Evolutionary conservation across 345 rosid genomes (phyloP), one percentile per base, ranked within the genome.

Genomic region (Arabis hirsuta): DNA sequence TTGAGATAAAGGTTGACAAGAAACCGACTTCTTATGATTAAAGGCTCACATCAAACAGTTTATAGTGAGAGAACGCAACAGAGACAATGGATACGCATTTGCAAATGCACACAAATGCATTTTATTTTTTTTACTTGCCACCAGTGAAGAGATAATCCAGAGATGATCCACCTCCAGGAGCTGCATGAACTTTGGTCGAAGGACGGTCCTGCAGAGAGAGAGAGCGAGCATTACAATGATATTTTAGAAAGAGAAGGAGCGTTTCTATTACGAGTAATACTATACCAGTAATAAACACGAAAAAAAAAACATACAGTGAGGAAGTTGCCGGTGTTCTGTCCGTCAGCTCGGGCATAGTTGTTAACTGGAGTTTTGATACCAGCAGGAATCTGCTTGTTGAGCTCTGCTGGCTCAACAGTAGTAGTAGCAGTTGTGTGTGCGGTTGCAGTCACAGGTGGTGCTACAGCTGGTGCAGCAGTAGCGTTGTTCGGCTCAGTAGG

Each of bases 281-380:
- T 16, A 16, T 16, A 16, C 5, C 3, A 41, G 24, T 50, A 3
- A 19, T 24, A 12, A 13, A 38, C 3, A 27, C n/a, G 2, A 0
- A 55, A 1, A 13, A 3, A 31, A 19, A 19, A 66, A 31, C 80
- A 66, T 85, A 85, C 94, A 78, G 88, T 92, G 80, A 92, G 79
- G 62, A 90, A 90, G 84, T 92, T 92, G 59, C 96, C 86, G 12
- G 87, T 79, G 76, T 92, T 92, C 76, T 82, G 98, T 13, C 91
- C 95, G 45, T 88, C 94, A 14, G 88, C 81, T 1, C 91, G 80
- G 43, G 80, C 71, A 58, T 91, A 86, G 79, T 89, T 91, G 81
- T 91, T 91, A 12, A 87, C 81, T 3, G 72, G 81, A 62, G 73
- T 78, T 44, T 76, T 85, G 65, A 86, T 80, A 61, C 96, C 95